Percentiles rank a stretch among this genome's conserved stretches.
These are phyloP conservation scores for Lepidopterella palustris DNA, from an alignment of 495 filamentous ascomycete genomes.

Conservation along the genomic window DNA sequence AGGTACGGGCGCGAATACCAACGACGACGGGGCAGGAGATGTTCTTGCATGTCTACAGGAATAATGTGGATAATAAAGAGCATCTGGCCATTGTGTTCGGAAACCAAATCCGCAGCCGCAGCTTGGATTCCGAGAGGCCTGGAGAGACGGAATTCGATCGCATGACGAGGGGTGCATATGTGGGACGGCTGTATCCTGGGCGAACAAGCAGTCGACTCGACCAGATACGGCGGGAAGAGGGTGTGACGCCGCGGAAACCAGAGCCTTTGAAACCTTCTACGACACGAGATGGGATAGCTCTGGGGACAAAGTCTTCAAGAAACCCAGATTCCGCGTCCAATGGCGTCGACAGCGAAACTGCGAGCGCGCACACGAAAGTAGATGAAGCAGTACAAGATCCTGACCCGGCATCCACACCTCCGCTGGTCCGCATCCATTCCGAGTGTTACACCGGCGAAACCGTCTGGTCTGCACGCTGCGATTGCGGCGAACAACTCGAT, in stretches of 20 bases:
- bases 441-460: constrained; percentile 99
- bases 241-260: constrained; percentile 5
- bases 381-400: neutral
- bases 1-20: constrained; percentile 42
- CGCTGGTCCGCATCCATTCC: constrained; percentile 89
- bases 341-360: constrained; percentile 3
- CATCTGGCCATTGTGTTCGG: constrained; percentile 98
- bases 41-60: constrained; percentile 93
- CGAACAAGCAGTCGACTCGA: constrained; percentile 55
- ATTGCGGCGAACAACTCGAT: constrained; percentile 96
- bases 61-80: constrained; percentile 88
- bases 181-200: constrained; percentile 79
- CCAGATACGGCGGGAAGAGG: constrained; percentile 39
- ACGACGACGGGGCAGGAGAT: constrained; percentile 82
- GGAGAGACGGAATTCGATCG: constrained; percentile 95
- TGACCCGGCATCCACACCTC: constrained; percentile 31
- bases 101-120: constrained; percentile 68
- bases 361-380: neutral
- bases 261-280: neutral
- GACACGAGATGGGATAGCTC: neutral
- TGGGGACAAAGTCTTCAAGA: neutral
- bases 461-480: constrained; percentile 93
- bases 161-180: constrained; percentile 91
- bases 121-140: constrained; percentile 68
- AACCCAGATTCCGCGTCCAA: neutral